Percentiles rank a stretch among this genome's conserved stretches.
phyloP scores from a whole-genome alignment of 495 filamentous ascomycete species.

The Ascodesmis nigricans region DNA sequence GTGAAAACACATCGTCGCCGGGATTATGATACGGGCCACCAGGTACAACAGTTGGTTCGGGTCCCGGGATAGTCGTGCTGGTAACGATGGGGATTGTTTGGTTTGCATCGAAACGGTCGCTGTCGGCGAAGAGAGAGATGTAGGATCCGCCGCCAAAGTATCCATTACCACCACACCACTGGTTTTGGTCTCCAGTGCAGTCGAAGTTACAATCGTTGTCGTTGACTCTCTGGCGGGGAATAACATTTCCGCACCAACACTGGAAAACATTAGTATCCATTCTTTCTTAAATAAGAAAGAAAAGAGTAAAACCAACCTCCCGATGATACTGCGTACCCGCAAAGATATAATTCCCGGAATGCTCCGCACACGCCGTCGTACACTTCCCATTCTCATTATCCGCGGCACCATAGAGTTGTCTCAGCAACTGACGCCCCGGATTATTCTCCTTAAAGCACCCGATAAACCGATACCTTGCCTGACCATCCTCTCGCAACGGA shows the following conservation, averaged over 20 bases:
- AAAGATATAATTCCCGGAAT: slow-evolving; percentile 23
- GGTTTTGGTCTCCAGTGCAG: slow-evolving; percentile 21
- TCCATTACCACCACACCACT: slow-evolving; percentile 25
- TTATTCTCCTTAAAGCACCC: slow-evolving; percentile 27
- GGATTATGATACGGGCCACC: slow-evolving; percentile 11
- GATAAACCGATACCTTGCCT: slow-evolving; percentile 23
- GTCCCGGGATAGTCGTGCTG: too few species aligned
- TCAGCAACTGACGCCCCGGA: slow-evolving; percentile 23
- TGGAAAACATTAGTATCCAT: too few species aligned
- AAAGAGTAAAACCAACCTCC: too few species aligned
- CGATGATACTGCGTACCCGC: slow-evolving; percentile 30
- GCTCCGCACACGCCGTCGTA: slow-evolving; percentile 22
- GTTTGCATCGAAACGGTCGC: slow-evolving; percentile 9
- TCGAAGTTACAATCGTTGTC: slow-evolving; percentile 23
- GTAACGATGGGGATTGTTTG: too few species aligned
- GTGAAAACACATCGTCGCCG: slow-evolving; percentile 11
- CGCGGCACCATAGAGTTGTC: slow-evolving; percentile 21
- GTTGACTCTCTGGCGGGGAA: slow-evolving; percentile 19
- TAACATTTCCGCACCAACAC: slow-evolving; percentile 28
- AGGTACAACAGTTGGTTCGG: too few species aligned
- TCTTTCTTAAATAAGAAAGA: too few species aligned
- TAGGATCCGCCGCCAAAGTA: slow-evolving; percentile 21
- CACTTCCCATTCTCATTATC: slow-evolving; percentile 25
- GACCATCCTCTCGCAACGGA: slow-evolving; percentile 21
- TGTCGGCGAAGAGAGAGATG: slow-evolving; percentile 23